These are phyloP conservation scores for Flaveria ramosissima DNA, from an alignment of 129 eudicot genomes.

Conservation along the genomic window DNA sequence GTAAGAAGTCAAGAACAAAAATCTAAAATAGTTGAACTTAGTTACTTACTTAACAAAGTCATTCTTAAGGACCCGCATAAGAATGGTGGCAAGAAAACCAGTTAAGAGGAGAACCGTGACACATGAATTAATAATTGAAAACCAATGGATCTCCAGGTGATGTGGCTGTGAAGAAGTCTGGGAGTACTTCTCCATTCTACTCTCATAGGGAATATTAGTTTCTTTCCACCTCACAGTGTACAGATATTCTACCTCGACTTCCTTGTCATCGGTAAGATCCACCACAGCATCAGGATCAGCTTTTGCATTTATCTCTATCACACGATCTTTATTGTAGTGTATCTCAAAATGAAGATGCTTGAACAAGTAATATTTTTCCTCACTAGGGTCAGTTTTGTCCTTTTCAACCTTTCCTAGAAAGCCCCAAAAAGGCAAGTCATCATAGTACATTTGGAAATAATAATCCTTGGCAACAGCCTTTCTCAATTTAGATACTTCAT, in stretches of 20 bases:
- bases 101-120: conserved; percentile 78
- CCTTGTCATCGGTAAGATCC: conserved; percentile 76
- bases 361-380: conserved; percentile 63
- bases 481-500: conserved; percentile 61
- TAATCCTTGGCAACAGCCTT: conserved; percentile 77
- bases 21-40: conserved; percentile 5
- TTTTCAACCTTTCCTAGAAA: conserved; percentile 77
- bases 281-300: conserved; percentile 82
- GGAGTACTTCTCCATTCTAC: conserved; percentile 74
- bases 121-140: conserved; percentile 78
- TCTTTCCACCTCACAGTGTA: conserved; percentile 73
- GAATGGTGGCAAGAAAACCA: conserved; percentile 77
- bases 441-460: conserved; percentile 87
- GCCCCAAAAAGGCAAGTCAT: conserved; percentile 87
- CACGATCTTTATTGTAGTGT: conserved; percentile 74
- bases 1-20: background rate
- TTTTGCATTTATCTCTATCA: conserved; percentile 68
- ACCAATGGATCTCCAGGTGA: conserved; percentile 84
- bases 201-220: conserved; percentile 51
- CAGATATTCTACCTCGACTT: conserved; percentile 64
- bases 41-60: conserved; percentile 72
- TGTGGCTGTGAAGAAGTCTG: conserved; percentile 72
- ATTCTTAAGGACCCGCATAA: conserved; percentile 77
- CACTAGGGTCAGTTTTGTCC: conserved; percentile 68
- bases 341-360: conserved; percentile 80